Evolutionary conservation across 768 basidiomycete genomes (phyloP).

Genomic region (Solioccasus polychromus): DNA sequence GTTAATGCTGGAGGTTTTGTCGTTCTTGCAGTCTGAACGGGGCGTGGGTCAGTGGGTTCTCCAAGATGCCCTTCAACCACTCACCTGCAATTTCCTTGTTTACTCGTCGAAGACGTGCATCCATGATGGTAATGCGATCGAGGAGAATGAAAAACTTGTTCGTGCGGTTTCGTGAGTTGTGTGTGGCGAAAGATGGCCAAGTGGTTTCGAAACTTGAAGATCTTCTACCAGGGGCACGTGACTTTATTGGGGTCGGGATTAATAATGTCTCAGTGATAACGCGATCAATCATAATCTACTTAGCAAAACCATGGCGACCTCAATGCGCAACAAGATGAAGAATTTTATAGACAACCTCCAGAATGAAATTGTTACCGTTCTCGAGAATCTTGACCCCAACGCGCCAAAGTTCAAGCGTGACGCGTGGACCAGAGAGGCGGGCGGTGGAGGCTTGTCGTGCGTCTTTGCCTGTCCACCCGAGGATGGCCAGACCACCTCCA

Average conservation of each 20-base stretch:
- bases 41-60: constrained; percentile 7
- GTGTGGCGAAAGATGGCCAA: background rate
- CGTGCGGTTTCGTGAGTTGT: background rate
- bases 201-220: constrained; percentile 2
- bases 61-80: constrained; percentile 11
- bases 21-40: constrained; percentile 84
- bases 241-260: constrained; percentile 16
- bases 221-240: constrained; percentile 19
- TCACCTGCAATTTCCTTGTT: constrained; percentile 91
- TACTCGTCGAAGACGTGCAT: constrained; percentile 84
- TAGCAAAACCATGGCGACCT: constrained; percentile 11
- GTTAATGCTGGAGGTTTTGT: constrained; percentile 82
- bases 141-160: background rate
- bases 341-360: constrained; percentile 76
- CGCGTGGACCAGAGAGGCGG: constrained; percentile 67
- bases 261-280: no score
- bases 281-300: background rate
- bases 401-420: constrained; percentile 78
- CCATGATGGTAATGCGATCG: constrained; percentile 48
- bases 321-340: constrained; percentile 79
- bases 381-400: constrained; percentile 77
- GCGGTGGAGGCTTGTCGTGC: constrained; percentile 76
- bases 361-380: constrained; percentile 66
- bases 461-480: constrained; percentile 59
- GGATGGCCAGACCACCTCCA: constrained; percentile 31